phyloP scores from a whole-genome alignment of 2,329 filamentous ascomycete genomes.

The Apiospora marii region DNA sequence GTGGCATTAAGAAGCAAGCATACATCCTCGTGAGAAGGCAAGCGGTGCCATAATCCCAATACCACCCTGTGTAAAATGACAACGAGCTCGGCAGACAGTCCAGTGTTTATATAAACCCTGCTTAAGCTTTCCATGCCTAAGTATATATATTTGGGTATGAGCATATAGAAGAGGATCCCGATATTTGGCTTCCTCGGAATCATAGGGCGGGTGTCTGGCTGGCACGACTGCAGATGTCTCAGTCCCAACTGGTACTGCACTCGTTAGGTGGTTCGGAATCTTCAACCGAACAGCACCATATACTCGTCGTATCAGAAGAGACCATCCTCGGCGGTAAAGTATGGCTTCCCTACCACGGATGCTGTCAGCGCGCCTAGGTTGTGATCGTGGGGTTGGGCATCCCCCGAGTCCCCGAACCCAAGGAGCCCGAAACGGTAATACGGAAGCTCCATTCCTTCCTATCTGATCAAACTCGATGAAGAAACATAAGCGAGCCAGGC shows the following conservation, averaged over 20 bases:
- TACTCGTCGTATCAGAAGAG: background rate
- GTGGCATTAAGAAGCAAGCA: too few species aligned
- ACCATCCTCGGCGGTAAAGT: background rate
- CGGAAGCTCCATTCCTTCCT: constrained; percentile 15
- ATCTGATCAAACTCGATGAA: background rate
- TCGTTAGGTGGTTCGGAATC: background rate
- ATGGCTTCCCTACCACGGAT: background rate
- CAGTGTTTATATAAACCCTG: too few species aligned
- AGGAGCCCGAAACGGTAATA: background rate
- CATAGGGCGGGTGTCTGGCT: too few species aligned
- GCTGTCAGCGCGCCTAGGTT: background rate
- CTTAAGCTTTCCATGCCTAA: too few species aligned
- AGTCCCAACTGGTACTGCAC: background rate
- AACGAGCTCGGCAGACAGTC: too few species aligned
- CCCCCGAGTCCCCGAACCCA: background rate
- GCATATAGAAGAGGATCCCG: background rate
- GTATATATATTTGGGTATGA: background rate
- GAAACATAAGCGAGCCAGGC: background rate
- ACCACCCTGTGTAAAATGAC: too few species aligned
- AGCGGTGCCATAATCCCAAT: too few species aligned
- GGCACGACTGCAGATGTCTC: background rate
- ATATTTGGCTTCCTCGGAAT: background rate
- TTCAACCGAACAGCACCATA: background rate
- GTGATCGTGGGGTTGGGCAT: background rate
- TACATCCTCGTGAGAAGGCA: too few species aligned